These are phyloP conservation scores for Arthrobotrys musiformis DNA, from an alignment of 2,329 filamentous ascomycete species.

Conservation along the genomic window DNA sequence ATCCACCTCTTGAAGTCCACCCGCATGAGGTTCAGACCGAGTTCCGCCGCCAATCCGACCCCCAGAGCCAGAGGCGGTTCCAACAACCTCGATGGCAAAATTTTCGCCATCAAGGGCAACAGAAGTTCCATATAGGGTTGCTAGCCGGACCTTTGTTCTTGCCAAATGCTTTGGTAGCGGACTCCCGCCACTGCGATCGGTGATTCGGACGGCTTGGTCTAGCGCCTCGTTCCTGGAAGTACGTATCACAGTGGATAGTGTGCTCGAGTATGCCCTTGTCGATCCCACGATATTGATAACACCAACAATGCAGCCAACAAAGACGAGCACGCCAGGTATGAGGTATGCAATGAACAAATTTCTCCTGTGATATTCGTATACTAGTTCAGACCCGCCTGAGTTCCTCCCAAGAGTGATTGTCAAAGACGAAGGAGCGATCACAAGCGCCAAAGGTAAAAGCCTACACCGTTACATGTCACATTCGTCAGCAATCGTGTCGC, in stretches of 20 bases:
- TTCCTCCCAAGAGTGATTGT: not conserved
- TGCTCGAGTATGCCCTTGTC: constrained; percentile 31
- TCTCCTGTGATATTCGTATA: constrained; percentile 29
- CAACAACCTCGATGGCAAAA: constrained; percentile 27
- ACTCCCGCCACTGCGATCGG: constrained; percentile 13
- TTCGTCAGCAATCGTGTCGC: not conserved
- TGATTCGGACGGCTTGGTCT: constrained; percentile 1
- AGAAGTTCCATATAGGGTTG: constrained; percentile 21
- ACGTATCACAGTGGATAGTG: constrained; percentile 40
- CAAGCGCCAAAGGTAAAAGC: constrained; percentile 30
- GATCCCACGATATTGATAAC: constrained; percentile 8
- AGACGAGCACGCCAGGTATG: constrained; percentile 21
- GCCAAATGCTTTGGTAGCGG: constrained; percentile 16
- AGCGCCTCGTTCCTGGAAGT: constrained; percentile 12
- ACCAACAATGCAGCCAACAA: constrained; percentile 14
- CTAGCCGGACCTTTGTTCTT: constrained; percentile 23
- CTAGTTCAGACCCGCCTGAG: not conserved
- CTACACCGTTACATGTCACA: constrained; percentile 1
- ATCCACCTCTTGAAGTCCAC: not conserved
- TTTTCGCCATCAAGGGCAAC: constrained; percentile 25
- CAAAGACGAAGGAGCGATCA: not conserved
- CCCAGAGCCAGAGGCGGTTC: not conserved
- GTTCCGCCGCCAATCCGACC: not conserved
- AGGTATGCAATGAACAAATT: constrained; percentile 30
- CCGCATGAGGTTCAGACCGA: not conserved